Base-by-base conservation (phyloP, 164 flowering plant species). In the Vitis amurensis region DNA sequence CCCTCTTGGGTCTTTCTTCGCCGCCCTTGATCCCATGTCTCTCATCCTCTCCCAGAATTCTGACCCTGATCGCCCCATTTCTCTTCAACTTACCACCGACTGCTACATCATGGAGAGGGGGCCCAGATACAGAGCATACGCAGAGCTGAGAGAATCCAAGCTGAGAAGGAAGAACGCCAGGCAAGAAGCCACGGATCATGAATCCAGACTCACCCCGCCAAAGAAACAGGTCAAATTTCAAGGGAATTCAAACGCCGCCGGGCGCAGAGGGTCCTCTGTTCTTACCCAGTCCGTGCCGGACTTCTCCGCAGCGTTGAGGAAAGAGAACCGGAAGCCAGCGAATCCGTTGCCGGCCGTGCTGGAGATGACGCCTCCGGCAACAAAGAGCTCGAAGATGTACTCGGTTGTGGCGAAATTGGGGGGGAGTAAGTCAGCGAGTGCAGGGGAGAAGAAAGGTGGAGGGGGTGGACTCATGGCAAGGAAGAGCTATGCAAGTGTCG, bases 211-310 rank as follows among this genome's bases (percentile, higher is more conserved):
- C 11, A 78, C 85, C 29, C 86, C 91, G 8, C 76, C 77, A 0
- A 87, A 73, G 84, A 87, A 89, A 70, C 81, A 81, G 30, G 91
- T 88, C 19, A 82, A 76, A 49, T 84, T 88, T 69, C 84, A 75
- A 44, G 71, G 62, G 37, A 69, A 12, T 64, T 30, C 63, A 47
- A 27, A 59, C 23, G 15, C 6, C 37, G 4, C 4, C 12, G 48
- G 66, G 8, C 53, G 77, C 2, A 70, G 70, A 47, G 74, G 72
- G 67, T 50, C 74, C 47, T 83, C 88, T 19, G 55, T 77, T 66
- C 73, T 92, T 64, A 83, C 91, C 14, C 92, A 79, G 27, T 92
- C 96, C 0, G 98, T 92, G 74, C 95, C 97, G 50, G 93, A 90
- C 66, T 88, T 92, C 63, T 85, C 93, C 1, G 68, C 89, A 0